Conservation (phyloP, 176 grass and related monocot genomes). For the Zoysia japonica region DNA sequence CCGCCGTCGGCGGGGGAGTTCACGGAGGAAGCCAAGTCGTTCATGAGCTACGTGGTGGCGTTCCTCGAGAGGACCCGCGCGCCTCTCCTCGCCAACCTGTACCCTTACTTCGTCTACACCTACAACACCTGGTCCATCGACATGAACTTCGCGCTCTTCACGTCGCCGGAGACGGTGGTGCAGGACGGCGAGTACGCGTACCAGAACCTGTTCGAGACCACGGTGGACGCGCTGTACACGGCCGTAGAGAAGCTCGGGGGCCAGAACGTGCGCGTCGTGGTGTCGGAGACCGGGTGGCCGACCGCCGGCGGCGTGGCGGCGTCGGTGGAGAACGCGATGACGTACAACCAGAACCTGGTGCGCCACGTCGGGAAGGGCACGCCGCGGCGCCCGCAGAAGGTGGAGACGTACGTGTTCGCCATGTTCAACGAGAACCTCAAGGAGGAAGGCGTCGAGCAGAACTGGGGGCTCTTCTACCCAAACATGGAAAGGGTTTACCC, state of each 20-base stretch:
- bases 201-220: slow-evolving; percentile 56
- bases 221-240: slow-evolving; percentile 61
- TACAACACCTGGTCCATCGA: neutral
- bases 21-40: slow-evolving; percentile 13
- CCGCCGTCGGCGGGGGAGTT: slow-evolving; percentile 59
- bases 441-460: slow-evolving; percentile 24
- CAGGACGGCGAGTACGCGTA: slow-evolving; percentile 44
- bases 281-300: slow-evolving; percentile 85
- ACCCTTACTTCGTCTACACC: slow-evolving; percentile 69
- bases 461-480: slow-evolving; percentile 72
- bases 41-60: slow-evolving; percentile 29
- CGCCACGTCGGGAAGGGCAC: slow-evolving; percentile 57
- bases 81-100: slow-evolving; percentile 74
- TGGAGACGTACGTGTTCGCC: slow-evolving; percentile 73
- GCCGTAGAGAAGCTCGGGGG: slow-evolving; percentile 50
- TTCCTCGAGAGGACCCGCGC: slow-evolving; percentile 48
- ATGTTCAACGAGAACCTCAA: slow-evolving; percentile 86
- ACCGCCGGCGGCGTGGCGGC: slow-evolving; percentile 50
- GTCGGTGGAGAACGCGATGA: slow-evolving; percentile 43
- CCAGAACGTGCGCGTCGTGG: slow-evolving; percentile 24
- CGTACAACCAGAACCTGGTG: slow-evolving; percentile 74
- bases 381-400: slow-evolving; percentile 40
- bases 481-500: slow-evolving; percentile 45
- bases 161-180: slow-evolving; percentile 42
- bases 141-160: slow-evolving; percentile 55